Evolutionary conservation across 495 filamentous ascomycete genomes (phyloP).

Genomic region (Aeminium ludgeri): DNA sequence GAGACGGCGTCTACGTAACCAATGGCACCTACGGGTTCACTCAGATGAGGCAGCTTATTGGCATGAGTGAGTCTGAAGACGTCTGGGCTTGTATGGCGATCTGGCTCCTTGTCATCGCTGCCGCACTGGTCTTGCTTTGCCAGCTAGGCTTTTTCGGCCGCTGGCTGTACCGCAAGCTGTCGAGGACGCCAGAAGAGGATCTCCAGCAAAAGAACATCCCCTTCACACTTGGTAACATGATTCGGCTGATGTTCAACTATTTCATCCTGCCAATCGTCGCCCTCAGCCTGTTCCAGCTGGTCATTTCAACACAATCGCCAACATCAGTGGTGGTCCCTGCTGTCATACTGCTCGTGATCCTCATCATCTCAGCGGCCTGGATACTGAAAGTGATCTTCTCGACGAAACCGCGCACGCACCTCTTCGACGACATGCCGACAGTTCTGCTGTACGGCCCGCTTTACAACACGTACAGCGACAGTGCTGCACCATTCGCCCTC

Average conservation of each 20-base stretch:
- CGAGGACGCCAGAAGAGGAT: slow-evolving; percentile 64
- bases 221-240: slow-evolving; percentile 74
- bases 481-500: slow-evolving; percentile 72
- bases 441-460: slow-evolving; percentile 82
- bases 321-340: slow-evolving; percentile 54
- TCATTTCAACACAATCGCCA: slow-evolving; percentile 51
- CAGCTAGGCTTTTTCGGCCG: slow-evolving; percentile 61
- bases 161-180: slow-evolving; percentile 55
- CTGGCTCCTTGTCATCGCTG: slow-evolving; percentile 65
- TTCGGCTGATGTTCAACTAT: slow-evolving; percentile 81
- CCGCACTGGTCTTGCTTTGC: slow-evolving; percentile 45
- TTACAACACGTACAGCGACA: slow-evolving; percentile 93
- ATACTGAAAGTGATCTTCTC: slow-evolving; percentile 60
- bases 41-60: slow-evolving; percentile 63
- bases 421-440: slow-evolving; percentile 85
- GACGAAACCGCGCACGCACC: slow-evolving; percentile 62
- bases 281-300: slow-evolving; percentile 76
- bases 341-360: slow-evolving; percentile 49
- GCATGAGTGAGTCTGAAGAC: slow-evolving; percentile 57
- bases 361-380: slow-evolving; percentile 61
- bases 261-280: slow-evolving; percentile 76
- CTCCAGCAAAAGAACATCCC: slow-evolving; percentile 79
- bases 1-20: slow-evolving; percentile 70
- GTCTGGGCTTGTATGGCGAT: slow-evolving; percentile 87
- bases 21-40: slow-evolving; percentile 64